Evolutionary conservation across 148 eudicot genomes (phyloP).

Genomic region (Camellia japonica): DNA sequence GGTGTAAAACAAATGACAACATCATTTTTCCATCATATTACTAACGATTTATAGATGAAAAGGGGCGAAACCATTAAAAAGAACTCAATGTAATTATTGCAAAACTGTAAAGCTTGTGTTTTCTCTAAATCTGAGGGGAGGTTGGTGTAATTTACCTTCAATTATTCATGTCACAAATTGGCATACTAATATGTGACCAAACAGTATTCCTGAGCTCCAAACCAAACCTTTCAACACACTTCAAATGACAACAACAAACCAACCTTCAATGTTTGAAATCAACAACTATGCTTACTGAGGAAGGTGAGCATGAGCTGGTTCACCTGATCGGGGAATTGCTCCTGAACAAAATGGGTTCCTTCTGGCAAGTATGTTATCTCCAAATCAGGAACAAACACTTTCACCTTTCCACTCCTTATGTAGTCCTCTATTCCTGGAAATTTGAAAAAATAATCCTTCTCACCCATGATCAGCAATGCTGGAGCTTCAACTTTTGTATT

Average conservation of each 20-base stretch:
- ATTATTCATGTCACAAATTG: slow-evolving; percentile 3
- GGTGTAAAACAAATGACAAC: too few relatives aligned
- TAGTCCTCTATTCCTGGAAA: slow-evolving; percentile 39
- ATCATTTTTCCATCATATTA: too few relatives aligned
- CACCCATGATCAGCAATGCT: slow-evolving; percentile 30
- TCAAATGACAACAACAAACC: too few relatives aligned
- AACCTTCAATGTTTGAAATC: not conserved
- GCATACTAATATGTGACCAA: not conserved
- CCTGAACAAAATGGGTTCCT: slow-evolving; percentile 39
- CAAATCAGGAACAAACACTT: slow-evolving; percentile 24
- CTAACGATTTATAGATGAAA: too few relatives aligned
- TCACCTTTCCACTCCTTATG: slow-evolving; percentile 26
- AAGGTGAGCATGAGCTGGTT: slow-evolving; percentile 30
- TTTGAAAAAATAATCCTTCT: slow-evolving; percentile 29
- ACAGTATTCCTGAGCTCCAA: too few relatives aligned
- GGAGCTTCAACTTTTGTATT: slow-evolving; percentile 32
- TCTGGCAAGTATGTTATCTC: slow-evolving; percentile 32
- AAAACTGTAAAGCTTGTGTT: too few relatives aligned
- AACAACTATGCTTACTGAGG: slow-evolving; percentile 21
- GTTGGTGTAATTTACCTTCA: not conserved
- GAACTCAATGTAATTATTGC: too few relatives aligned
- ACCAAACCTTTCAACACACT: too few relatives aligned
- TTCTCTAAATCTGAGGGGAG: too few relatives aligned
- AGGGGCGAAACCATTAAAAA: too few relatives aligned
- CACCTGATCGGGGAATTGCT: slow-evolving; percentile 37